A percentile compares a stretch with the other conserved stretches of the same genome.
phyloP scores from a whole-genome alignment of 2,329 filamentous ascomycete genomes.

The Onygenales sp. region DNA sequence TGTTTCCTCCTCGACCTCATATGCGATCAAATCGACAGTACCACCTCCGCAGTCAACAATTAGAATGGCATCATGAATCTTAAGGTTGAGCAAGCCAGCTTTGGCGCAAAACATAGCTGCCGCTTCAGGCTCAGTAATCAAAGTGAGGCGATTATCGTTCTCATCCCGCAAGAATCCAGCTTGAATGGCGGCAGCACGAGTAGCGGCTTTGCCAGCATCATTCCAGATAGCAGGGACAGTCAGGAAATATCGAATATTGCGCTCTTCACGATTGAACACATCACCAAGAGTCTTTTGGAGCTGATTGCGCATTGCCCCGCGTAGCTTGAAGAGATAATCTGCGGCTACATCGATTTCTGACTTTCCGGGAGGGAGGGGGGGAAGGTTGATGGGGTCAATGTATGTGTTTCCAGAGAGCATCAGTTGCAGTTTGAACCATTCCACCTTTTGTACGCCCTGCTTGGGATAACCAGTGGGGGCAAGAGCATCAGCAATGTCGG shows the following conservation, averaged over 20 bases:
- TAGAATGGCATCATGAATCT: conserved; percentile 95
- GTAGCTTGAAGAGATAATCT: conserved; percentile 96
- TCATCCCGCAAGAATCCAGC: conserved; percentile 94
- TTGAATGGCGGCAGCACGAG: conserved; percentile 89
- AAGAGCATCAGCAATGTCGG: conserved; percentile 92
- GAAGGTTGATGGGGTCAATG: conserved; percentile 97
- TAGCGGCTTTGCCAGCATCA: conserved; percentile 94
- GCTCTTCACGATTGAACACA: conserved; percentile 95
- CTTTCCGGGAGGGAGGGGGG: conserved; percentile 92
- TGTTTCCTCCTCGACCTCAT: conserved; percentile 95
- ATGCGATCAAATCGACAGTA: conserved; percentile 97
- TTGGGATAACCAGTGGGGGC: conserved; percentile 97
- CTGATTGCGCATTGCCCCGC: conserved; percentile 91
- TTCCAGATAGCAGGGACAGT: conserved; percentile 99
- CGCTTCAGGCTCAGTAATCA: conserved; percentile 93
- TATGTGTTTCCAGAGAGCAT: conserved; percentile 99
- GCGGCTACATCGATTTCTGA: conserved; percentile 99
- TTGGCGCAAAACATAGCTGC: conserved; percentile 97
- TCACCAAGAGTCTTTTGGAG: conserved; percentile 94
- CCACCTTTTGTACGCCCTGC: conserved; percentile 94
- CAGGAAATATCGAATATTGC: conserved; percentile 94
- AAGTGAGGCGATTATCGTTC: conserved; percentile 89
- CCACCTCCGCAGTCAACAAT: conserved; percentile 98
- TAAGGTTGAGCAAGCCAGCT: conserved; percentile 88
- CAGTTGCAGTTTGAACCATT: conserved; percentile 99